A percentile compares a stretch with the other conserved stretches of the same genome.
Evolutionary conservation across 345 rosid species (phyloP).

Genomic region (Eucalyptus dawsonii): DNA sequence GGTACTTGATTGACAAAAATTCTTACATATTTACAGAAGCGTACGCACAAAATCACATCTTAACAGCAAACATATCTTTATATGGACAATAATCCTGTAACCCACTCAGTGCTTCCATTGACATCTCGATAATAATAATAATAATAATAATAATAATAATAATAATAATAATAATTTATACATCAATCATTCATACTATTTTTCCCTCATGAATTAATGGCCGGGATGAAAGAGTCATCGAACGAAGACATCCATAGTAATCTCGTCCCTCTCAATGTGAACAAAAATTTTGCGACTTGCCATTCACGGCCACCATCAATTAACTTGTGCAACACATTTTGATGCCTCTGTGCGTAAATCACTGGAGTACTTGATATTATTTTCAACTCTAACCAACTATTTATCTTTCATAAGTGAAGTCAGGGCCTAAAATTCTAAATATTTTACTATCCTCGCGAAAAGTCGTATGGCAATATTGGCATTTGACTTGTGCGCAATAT

Average conservation of each 20-base stretch:
- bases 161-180: neutral
- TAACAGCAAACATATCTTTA: neutral
- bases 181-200: neutral
- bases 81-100: neutral
- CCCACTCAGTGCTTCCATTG: neutral
- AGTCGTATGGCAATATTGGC: neutral
- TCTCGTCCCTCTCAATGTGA: neutral
- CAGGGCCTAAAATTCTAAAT: neutral
- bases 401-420: neutral
- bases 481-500: neutral
- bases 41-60: neutral
- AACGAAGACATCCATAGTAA: neutral
- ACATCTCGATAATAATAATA: neutral
- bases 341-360: neutral
- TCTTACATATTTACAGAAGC: neutral
- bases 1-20: neutral
- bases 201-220: neutral
- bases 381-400: neutral
- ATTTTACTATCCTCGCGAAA: neutral
- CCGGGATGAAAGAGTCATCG: neutral
- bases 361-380: neutral
- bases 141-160: neutral
- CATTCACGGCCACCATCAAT: neutral
- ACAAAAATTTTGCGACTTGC: neutral
- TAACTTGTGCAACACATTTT: neutral